phyloP scores from a whole-genome alignment of 306 rosid genomes.

The Acacia acuminata region DNA sequence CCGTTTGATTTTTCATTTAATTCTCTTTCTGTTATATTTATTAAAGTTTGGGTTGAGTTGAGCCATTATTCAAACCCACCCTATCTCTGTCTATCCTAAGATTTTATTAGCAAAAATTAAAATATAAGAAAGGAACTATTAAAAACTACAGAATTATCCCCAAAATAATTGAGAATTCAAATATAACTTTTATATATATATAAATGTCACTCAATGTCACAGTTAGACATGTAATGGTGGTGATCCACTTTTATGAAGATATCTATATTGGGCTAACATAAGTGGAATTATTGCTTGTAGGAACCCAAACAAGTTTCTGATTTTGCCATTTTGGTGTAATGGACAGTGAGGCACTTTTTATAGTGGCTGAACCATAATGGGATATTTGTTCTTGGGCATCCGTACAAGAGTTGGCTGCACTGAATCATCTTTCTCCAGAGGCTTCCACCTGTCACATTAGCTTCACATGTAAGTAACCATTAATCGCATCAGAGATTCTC shows the following conservation, averaged over 20 bases:
- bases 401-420: constrained; percentile 86
- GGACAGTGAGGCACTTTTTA: not conserved
- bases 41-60: not conserved
- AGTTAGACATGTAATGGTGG: not conserved
- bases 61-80: not conserved
- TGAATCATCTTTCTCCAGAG: constrained; percentile 65
- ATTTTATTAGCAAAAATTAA: not conserved
- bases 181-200: not conserved
- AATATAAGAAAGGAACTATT: not conserved
- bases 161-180: not conserved
- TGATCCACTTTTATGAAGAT: not conserved
- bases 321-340: no score
- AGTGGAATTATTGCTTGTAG: constrained; percentile 1
- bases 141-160: not conserved
- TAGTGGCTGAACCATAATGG: constrained; percentile 54
- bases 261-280: not conserved
- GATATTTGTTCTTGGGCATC: constrained; percentile 89
- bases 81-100: not conserved
- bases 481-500: not conserved
- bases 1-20: not conserved
- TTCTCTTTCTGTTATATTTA: not conserved
- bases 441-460: constrained; percentile 59
- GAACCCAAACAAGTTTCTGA: not conserved
- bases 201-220: not conserved
- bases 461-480: not conserved